Base-by-base conservation (phyloP, 2,329 filamentous ascomycete genomes). In the Hypoxylon sp. region DNA sequence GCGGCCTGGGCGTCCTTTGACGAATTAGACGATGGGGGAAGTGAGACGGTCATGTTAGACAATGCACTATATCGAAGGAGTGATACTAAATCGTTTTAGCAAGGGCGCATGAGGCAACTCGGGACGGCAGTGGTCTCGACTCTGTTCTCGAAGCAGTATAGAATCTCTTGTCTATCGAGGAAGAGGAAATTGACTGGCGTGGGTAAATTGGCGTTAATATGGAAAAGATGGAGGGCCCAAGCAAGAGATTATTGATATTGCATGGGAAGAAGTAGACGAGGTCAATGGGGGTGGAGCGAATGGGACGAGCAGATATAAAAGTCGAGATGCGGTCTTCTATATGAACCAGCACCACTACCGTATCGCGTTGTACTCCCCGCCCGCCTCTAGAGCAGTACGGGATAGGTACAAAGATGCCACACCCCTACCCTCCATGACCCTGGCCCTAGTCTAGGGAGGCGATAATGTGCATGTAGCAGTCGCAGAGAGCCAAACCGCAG, bases 1-100 rank as follows among this genome's bases (percentile, higher is more conserved):
- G 84, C 80, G 55, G 83, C 82, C 62, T 83, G 80, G 45, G 81
- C 78, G 72, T 86, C 84, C 74, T 85, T 87, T 74, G 79, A 79
- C 74, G 78, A 80, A 71, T 68, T 76, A 71, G 77, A 79, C 74
- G 80, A 80, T 71, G 80, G 80, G 60, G 80, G 75, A 67, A 82
- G 75, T 68, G 83, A 78, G 69, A 83, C 82, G 61, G 84, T 85
- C 84, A 87, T 86, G 69, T 70, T 70, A 64, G 56, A 54, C 51
- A 64, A 68, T 71, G 63, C 52, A 71, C 61, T 71, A 68, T 70
- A 70, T 66, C 65, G 60, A 53, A 63, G 36, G 44, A 24, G 49
- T 70, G 52, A 71, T 73, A 63, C 67, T 73, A 69, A 50, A 62
- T 72, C 65, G 56, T 66, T 70, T 58, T 71, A 66, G 62, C 66